phyloP scores from a whole-genome alignment of 352 stramenopile species.

The Globisporangium alternatum region DNA sequence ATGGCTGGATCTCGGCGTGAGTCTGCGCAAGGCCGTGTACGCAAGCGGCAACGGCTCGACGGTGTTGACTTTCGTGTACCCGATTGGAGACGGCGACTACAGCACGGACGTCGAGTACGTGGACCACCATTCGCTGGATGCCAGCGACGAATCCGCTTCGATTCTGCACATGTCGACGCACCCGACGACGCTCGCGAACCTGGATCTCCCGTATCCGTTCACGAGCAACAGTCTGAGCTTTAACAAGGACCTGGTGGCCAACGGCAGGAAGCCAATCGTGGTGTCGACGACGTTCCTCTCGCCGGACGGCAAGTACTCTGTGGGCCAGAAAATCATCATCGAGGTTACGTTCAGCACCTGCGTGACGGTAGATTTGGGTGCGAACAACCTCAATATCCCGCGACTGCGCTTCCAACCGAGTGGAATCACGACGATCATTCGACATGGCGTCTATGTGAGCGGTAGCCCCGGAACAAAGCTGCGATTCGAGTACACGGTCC shows the following conservation, averaged over 20 bases:
- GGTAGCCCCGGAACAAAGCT: conserved; percentile 45
- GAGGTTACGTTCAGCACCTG: conserved; percentile 69
- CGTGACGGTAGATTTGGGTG: conserved; percentile 43
- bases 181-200: conserved; percentile 62
- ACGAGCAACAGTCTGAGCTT: conserved; percentile 65
- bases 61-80: conserved; percentile 59
- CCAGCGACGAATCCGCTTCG: conserved; percentile 33
- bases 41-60: conserved; percentile 48
- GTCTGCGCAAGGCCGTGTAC: conserved; percentile 52
- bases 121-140: conserved; percentile 78
- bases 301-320: conserved; percentile 56
- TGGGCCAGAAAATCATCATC: conserved; percentile 54
- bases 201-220: conserved; percentile 64
- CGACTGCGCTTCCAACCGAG: conserved; percentile 59
- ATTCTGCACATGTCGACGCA: conserved; percentile 66
- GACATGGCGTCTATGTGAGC: conserved; percentile 57
- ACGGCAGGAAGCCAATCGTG: conserved; percentile 66
- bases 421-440: conserved; percentile 43
- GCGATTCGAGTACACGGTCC: conserved; percentile 73
- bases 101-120: conserved; percentile 77
- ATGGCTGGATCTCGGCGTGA: conserved; percentile 62
- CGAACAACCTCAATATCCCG: conserved; percentile 25
- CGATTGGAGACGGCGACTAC: conserved; percentile 68
- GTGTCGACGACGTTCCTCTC: conserved; percentile 48
- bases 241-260: conserved; percentile 66